These are phyloP conservation scores for Paramecium caudatum DNA, from an alignment of 73 alveolate genomes.

Conservation along the genomic window DNA sequence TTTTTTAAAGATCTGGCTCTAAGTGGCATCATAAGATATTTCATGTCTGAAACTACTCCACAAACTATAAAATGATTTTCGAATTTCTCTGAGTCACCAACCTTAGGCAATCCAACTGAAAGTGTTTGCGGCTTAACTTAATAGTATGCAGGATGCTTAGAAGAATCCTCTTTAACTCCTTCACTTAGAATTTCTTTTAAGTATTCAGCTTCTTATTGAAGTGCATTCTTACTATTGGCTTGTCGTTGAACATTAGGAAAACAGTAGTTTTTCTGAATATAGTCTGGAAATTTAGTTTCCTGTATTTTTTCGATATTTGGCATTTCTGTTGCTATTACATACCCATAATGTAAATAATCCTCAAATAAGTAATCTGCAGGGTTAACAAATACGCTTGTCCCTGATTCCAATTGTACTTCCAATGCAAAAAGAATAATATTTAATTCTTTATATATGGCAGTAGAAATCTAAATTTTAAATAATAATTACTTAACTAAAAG, in stretches of 20 bases:
- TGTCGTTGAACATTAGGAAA: conserved; percentile 68
- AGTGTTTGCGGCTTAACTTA: conserved; percentile 54
- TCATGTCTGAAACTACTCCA: conserved; percentile 93
- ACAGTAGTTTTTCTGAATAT: conserved; percentile 46
- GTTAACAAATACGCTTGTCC: conserved; percentile 93
- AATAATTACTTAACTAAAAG: conserved; percentile 79
- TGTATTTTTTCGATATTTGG: conserved; percentile 90
- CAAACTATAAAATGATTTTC: conserved; percentile 96
- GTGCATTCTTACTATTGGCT: conserved; percentile 46
- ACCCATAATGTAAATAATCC: conserved; percentile 92
- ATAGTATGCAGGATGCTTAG: conserved; percentile 69
- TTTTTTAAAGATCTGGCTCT: conserved; percentile 90
- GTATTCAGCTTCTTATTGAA: conserved; percentile 47
- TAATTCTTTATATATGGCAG: conserved; percentile 78
- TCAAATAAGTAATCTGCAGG: conserved; percentile 94
- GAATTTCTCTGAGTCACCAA: conserved; percentile 80
- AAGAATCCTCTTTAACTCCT: background rate
- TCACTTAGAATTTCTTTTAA: conserved; percentile 45
- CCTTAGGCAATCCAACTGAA: conserved; percentile 54
- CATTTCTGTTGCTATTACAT: conserved; percentile 90
- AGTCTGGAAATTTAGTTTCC: conserved; percentile 58
- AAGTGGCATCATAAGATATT: conserved; percentile 92
- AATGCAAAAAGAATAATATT: conserved; percentile 86
- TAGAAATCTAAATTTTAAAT: conserved; percentile 13
- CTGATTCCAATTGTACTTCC: conserved; percentile 85